Conservation (phyloP, 306 rosid species). For the Aeschynomene evenia region DNA sequence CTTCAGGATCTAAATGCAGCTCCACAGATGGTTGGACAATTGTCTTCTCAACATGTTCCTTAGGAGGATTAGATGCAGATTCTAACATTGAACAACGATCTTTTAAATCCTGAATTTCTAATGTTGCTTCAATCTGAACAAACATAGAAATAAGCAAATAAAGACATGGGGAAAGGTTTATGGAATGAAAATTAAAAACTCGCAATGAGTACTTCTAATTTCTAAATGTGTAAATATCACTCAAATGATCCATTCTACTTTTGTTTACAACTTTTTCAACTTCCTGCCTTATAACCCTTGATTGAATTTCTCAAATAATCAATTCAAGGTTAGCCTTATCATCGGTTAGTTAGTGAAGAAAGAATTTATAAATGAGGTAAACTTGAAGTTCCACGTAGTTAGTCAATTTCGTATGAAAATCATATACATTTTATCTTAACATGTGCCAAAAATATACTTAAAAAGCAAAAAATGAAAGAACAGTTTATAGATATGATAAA, state of each 20-base stretch:
- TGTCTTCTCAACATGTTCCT: constrained; percentile 18
- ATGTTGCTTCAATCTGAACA: constrained; percentile 44
- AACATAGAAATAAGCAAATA: constrained; percentile 15
- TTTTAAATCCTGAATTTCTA: constrained; percentile 56
- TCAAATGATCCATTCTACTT: not conserved
- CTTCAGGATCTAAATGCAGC: constrained; percentile 39
- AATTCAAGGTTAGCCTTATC: not conserved
- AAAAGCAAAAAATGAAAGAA: not conserved
- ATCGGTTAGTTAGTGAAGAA: constrained; percentile 10
- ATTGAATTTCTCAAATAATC: constrained; percentile 7
- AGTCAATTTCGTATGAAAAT: not conserved
- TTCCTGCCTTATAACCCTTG: not conserved
- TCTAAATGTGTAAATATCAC: not conserved
- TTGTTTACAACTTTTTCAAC: not conserved
- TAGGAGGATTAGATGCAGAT: constrained; percentile 34
- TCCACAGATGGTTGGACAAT: constrained; percentile 30
- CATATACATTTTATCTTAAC: not conserved
- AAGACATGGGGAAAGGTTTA: not conserved
- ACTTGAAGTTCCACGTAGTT: not conserved
- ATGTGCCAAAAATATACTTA: not conserved
- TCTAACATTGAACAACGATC: constrained; percentile 28
- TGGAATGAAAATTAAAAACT: not conserved
- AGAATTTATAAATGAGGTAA: not conserved
- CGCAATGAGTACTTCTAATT: not conserved
- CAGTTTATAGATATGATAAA: not conserved